phyloP scores from a whole-genome alignment of 192 early-diverging fungal genomes.

The Coemansia sp. region DNA sequence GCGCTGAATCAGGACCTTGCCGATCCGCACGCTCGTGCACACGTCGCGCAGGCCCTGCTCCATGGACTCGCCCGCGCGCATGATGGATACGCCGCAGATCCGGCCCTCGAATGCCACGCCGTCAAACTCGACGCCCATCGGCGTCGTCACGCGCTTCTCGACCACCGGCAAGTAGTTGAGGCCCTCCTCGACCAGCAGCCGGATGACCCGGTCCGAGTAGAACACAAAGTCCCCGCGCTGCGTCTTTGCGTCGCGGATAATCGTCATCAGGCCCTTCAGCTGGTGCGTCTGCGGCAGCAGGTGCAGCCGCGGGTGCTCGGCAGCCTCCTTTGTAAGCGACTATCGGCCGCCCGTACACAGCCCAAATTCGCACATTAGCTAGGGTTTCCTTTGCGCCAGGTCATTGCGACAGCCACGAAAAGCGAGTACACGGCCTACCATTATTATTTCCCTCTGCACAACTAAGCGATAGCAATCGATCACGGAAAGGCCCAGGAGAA shows the following conservation, averaged over 20 bases:
- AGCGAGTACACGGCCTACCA: not conserved
- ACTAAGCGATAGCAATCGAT: too few species aligned
- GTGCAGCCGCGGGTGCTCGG: conserved; percentile 55
- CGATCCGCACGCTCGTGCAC: conserved; percentile 84
- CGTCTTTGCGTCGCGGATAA: conserved; percentile 76
- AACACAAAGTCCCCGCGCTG: conserved; percentile 90
- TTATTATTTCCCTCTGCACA: too few species aligned
- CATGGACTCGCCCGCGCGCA: conserved; percentile 95
- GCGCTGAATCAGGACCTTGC: conserved; percentile 93
- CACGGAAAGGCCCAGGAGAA: too few species aligned
- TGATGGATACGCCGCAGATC: conserved; percentile 93
- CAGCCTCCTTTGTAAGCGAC: conserved; percentile 28
- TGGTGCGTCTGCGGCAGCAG: conserved; percentile 67
- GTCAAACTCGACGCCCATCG: conserved; percentile 64
- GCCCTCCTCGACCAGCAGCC: conserved; percentile 89
- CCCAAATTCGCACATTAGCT: not conserved
- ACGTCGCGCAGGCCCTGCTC: conserved; percentile 79
- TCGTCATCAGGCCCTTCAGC: conserved; percentile 75
- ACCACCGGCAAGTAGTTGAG: conserved; percentile 87
- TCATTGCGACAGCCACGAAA: not conserved
- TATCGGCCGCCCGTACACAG: not conserved
- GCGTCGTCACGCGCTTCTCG: conserved; percentile 70
- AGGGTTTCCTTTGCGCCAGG: not conserved
- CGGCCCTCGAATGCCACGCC: conserved; percentile 77
- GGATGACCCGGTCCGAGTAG: conserved; percentile 80